Base-by-base conservation (phyloP, 495 filamentous ascomycete genomes). In the Niebla homalea region DNA sequence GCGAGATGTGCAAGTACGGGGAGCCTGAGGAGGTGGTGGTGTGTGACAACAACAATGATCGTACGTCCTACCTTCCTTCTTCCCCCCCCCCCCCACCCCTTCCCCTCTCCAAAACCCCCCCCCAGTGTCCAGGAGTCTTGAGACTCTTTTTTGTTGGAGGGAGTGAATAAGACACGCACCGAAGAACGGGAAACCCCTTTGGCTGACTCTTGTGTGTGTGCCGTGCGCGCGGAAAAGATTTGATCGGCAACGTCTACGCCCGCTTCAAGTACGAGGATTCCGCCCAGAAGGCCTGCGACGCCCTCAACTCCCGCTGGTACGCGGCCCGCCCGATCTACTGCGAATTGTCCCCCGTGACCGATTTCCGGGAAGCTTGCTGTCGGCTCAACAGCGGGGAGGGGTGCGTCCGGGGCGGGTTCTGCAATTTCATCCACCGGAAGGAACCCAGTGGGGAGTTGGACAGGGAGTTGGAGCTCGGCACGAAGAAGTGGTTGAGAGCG, bases 211-310 rank as follows among this genome's bases (percentile, higher is more conserved):
- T 23, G 20, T 15, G 14, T 15, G 5, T 42, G 16, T 21, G 32
- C 40, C 19, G 20, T 15, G 14, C 11, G 5, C 37, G 16, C 18
- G 32, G 36, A 6, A n/a, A 18, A 87, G 84, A 98, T 70, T 74
- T 98, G 12, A 96, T 98, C 67, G 92, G 92, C 62, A 98, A 98
- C 69, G 92, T 98, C 59, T 98, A 98, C 75, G 92, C 92, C 22
- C 88, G 92, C 53, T 98, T 98, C 83, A 98, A 98, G 71, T 98
- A 97, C 79, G 92, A 98, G 76, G 92, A 98, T 71, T 81, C 81
- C 49, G 92, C 92, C 11, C 89, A 96, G 63, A 73, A 74, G 32
- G 92, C 92, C 54, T 96, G 90, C 76, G 93, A 98, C 68, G 81
- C 80, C 23, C 79, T 97, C 49, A 98, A 97, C 67, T 80, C 74